Percentiles rank a stretch among this genome's conserved stretches.
Conservation (phyloP, 1,139 yeast species). For the Debaryomyces sp. region DNA sequence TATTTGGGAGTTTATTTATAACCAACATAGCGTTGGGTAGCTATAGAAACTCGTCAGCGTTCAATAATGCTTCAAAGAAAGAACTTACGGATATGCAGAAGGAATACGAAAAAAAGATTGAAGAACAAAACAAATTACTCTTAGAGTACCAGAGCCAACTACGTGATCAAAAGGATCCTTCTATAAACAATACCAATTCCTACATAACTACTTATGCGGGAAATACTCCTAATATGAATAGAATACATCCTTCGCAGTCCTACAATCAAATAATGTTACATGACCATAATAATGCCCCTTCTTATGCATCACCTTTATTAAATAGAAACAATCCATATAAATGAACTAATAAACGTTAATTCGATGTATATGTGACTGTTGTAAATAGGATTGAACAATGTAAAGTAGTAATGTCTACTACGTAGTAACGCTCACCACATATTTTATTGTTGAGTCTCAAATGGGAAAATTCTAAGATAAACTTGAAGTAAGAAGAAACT, state of each 20-base stretch:
- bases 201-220: slow-evolving; percentile 5
- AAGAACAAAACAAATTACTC: slow-evolving; percentile 17
- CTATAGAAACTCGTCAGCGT: slow-evolving; percentile 18
- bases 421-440: neutral
- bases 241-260: slow-evolving; percentile 3
- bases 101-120: slow-evolving; percentile 16
- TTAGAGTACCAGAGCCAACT: slow-evolving; percentile 3
- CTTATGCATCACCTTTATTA: slow-evolving; percentile 6
- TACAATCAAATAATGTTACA: slow-evolving; percentile 3
- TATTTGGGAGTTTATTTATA: slow-evolving; percentile 24
- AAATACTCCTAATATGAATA: slow-evolving; percentile 1
- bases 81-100: slow-evolving; percentile 11
- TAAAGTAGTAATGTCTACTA: neutral
- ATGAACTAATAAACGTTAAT: neutral
- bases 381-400: neutral
- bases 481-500: neutral
- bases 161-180: slow-evolving; percentile 3
- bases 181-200: neutral
- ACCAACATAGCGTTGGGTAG: slow-evolving; percentile 25
- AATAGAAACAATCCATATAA: slow-evolving; percentile 6
- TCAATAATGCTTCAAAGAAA: slow-evolving; percentile 2
- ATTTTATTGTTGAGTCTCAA: slow-evolving; percentile 12
- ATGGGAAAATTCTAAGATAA: slow-evolving; percentile 11
- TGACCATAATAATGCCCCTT: slow-evolving; percentile 6
- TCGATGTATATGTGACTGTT: neutral